Percentiles rank a stretch among this genome's conserved stretches.
phyloP scores from a whole-genome alignment of 352 stramenopile species.

The Globisporangium iwayamae region DNA sequence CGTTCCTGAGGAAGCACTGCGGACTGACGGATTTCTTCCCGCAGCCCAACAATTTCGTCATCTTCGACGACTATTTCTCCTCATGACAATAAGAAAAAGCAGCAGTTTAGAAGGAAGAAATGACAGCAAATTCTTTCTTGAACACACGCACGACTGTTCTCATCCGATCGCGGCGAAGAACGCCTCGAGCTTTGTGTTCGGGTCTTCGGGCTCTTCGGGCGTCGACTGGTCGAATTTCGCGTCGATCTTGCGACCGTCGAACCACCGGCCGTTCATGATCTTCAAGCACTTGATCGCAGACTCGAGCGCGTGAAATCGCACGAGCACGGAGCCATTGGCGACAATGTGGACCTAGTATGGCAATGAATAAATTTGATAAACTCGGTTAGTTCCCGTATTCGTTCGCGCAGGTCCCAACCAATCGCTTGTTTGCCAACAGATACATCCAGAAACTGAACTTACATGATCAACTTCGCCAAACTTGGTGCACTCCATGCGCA shows the following conservation, averaged over 20 bases:
- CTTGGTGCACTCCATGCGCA: slow-evolving; percentile 68
- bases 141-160: neutral
- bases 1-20: slow-evolving; percentile 75
- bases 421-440: neutral
- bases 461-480: slow-evolving; percentile 60
- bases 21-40: slow-evolving; percentile 38
- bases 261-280: slow-evolving; percentile 77
- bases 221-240: slow-evolving; percentile 58
- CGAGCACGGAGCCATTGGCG: slow-evolving; percentile 51
- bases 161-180: slow-evolving; percentile 72
- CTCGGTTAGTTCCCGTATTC: no score
- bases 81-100: slow-evolving; percentile 13
- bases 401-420: no score
- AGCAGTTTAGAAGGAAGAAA: neutral
- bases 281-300: slow-evolving; percentile 71
- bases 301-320: slow-evolving; percentile 51
- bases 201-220: slow-evolving; percentile 51
- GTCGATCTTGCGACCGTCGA: slow-evolving; percentile 64
- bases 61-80: slow-evolving; percentile 75
- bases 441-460: neutral
- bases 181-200: slow-evolving; percentile 68
- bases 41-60: slow-evolving; percentile 85
- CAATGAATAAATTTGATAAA: neutral
- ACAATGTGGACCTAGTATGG: slow-evolving; percentile 51
- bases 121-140: no score